phyloP scores from a whole-genome alignment of 177 flowering plant genomes.

The Tripterygium wilfordii region DNA sequence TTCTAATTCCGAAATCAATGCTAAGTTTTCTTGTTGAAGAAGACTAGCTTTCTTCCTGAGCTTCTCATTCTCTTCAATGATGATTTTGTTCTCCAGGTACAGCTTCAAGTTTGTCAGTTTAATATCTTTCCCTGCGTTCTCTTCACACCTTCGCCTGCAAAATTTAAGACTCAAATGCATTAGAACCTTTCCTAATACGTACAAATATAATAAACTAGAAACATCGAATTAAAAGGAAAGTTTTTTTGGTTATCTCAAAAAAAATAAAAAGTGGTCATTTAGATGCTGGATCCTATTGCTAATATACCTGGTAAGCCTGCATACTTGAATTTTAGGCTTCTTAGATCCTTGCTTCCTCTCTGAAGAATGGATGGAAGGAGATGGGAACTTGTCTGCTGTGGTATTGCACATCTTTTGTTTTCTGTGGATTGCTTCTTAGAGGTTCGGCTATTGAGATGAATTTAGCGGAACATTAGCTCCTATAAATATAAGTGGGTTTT shows the following conservation, averaged over 20 bases:
- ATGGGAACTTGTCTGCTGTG: slow-evolving; percentile 13
- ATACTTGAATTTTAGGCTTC: slow-evolving; percentile 28
- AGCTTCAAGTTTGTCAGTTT: slow-evolving; percentile 66
- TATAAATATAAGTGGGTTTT: slow-evolving; percentile 21
- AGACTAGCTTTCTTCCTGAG: slow-evolving; percentile 54
- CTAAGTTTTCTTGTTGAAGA: slow-evolving; percentile 64
- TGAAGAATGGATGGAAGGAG: slow-evolving; percentile 2
- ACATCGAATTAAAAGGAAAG: no score
- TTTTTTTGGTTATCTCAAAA: no score
- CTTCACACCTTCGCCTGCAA: slow-evolving; percentile 12
- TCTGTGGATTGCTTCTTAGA: background rate
- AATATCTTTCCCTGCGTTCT: slow-evolving; percentile 30
- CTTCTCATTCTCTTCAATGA: slow-evolving; percentile 71
- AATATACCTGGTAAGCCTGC: slow-evolving; percentile 27
- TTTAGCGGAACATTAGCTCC: background rate
- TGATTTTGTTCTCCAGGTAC: slow-evolving; percentile 65
- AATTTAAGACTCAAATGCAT: no score
- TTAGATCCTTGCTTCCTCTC: slow-evolving; percentile 13
- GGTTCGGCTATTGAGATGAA: no score
- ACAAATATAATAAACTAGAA: no score
- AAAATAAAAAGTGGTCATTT: no score
- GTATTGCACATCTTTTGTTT: slow-evolving; percentile 35
- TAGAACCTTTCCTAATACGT: no score
- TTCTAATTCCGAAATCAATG: slow-evolving; percentile 40
- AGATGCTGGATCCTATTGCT: background rate